Base-by-base conservation (phyloP, 306 rosid species). In the Gillenia trifoliata region DNA sequence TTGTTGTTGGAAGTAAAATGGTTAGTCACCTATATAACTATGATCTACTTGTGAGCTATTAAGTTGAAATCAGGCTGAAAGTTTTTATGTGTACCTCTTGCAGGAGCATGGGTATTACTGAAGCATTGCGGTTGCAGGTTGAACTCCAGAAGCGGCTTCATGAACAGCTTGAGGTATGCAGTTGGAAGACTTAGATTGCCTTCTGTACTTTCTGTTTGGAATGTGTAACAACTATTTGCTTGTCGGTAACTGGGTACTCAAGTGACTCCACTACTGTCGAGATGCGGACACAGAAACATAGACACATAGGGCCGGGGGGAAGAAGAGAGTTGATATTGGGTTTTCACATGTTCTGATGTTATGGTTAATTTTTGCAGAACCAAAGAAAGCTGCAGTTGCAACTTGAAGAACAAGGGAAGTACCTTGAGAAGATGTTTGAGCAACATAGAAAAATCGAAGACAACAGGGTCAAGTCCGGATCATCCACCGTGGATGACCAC, bases 101-200 rank as follows among this genome's bases (percentile, higher is more conserved):
- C 88, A 90, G 99, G 91, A 85, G 89, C 79, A 71, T 82, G 80
- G 99, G 93, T 43, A 92, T 94, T 77, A 90, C 96, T 12, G 99
- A 92, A 80, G 92, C 99, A 43, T 82, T 94, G 86, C 85, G 93
- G 64, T 83, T 94, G 84, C 99, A 94, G 81, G 90, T 94, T 87
- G 99, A 94, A 75, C 95, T 94, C 83, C 99, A 94, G 87, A 94
- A 94, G 86, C 88, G 88, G 82, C 99, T 94, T 69, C 99, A 94
- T 57, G 99, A 94, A 72, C 99, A 92, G 81, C 97, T 94, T 34
- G 99, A 94, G 97, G 99, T 94, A 77, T 79, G 82, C 38, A 34
- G n/a, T 66, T 65, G 56, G 75, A 67, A 12, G 64, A 36, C 45
- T 15, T 50, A 47, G 40, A 40, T 41, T 67, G 75, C 54, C 71